These are phyloP conservation scores for Immersiella caudata DNA, from an alignment of 495 filamentous ascomycete genomes.

Conservation along the genomic window DNA sequence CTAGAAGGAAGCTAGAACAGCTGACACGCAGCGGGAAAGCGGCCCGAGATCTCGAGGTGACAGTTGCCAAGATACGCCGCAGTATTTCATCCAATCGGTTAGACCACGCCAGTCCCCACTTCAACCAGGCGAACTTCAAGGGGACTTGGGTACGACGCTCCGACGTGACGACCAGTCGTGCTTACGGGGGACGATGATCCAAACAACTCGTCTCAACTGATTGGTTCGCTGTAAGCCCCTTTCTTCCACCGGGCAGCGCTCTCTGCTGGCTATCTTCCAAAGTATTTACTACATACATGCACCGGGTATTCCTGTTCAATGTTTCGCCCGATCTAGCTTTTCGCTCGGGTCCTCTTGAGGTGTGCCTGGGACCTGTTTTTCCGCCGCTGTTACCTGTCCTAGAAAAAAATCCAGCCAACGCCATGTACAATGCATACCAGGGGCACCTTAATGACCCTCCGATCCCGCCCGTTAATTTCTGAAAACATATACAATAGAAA, in stretches of 20 bases:
- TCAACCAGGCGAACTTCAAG: background rate
- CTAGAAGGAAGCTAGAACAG: slow-evolving; percentile 20
- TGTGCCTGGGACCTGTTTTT: background rate
- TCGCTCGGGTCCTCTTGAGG: background rate
- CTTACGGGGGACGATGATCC: background rate
- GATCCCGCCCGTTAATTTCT: background rate
- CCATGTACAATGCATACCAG: slow-evolving; percentile 6
- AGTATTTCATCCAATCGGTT: background rate
- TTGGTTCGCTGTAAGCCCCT: background rate
- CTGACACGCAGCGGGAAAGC: background rate
- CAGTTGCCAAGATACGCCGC: background rate
- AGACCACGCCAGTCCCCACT: background rate
- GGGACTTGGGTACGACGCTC: background rate
- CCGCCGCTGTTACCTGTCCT: background rate
- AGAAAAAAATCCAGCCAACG: slow-evolving; percentile 5
- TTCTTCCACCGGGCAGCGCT: background rate
- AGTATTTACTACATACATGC: background rate
- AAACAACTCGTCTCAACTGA: background rate
- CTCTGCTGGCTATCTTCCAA: background rate
- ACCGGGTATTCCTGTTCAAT: background rate
- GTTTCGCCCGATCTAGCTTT: background rate
- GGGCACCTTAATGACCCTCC: background rate
- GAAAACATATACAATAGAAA: slow-evolving; percentile 12
- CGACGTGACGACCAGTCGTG: background rate
- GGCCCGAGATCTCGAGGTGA: slow-evolving; percentile 3